Evolutionary conservation across 2,329 filamentous ascomycete species (phyloP), one percentile per base, ranked within the genome.

Genomic region (Pseudogymnoascus verrucosus): DNA sequence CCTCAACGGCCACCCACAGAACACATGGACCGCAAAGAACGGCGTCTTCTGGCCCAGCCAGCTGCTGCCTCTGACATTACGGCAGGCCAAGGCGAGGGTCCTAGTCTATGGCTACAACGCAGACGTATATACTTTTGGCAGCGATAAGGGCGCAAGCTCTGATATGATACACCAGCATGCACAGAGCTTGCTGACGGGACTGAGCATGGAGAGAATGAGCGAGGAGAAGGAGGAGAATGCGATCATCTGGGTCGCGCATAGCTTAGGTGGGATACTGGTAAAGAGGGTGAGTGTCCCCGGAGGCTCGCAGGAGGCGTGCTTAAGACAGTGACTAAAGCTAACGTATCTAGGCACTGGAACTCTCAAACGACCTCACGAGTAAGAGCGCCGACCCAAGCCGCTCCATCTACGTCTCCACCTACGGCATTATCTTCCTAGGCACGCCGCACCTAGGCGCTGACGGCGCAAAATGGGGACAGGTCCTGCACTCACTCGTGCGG

Each of bases 211-310:
- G 71, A 81, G 89, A 67, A 83, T 81, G 69, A 80, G 80, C 67
- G 80, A 83, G 66, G 78, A 81, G 62, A 84, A 83, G 4, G 76
- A 78, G 36, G 78, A 80, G 23, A 84, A 86, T 51, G 87, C 89
- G 4, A 89, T 93, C 68, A 86, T 93, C 65, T 93, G 89, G 79
- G 83, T 92, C 37, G 88, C 83, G 61, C 89, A 92, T 73, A 89
- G 87, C 62, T 78, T 92, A 1, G 89, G 89, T 3, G 89, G 89
- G 5, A 84, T 91, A 65, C 77, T 92, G 1, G 81, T 89, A 61
- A 92, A 92, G 74, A 79, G 86, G 57, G 64, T 66, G 21, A 61
- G 68, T 62, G 12, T 34, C 11, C 26, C 7, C 14, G 12, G n/a
- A 5, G 10, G 10, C 28, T 28, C 5, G n/a, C 1, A 11, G 12